Evolutionary conservation across 2,329 filamentous ascomycete species (phyloP), one percentile per base, ranked within the genome.

Genomic region (Aspergillus sp.): DNA sequence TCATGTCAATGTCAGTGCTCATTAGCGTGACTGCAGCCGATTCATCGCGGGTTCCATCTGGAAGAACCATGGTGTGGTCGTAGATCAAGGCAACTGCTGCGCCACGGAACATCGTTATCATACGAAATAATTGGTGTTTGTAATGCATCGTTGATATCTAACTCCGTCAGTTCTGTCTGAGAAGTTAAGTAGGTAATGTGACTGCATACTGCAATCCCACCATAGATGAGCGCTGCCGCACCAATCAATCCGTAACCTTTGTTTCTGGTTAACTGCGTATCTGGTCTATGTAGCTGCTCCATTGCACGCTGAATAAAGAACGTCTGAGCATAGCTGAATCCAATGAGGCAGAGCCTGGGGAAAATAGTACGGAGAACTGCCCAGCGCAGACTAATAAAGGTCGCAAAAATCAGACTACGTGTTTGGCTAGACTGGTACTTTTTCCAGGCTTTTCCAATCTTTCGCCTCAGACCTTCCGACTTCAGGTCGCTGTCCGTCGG

Each of bases 191-290:
- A 23, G 12, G 25, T 17, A 15, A 19, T 43, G 5, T 9, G 6
- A 6, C 39, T 17, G 49, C 54, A 67, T 12, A 79, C 72, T 5
- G 74, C 76, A 25, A 78, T 73, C 0, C 75, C 76, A 17, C 74
- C 38, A 57, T 80, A 80, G 2, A 78, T 69, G 4, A 79, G 62
- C 6, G 67, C 67, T 47, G 74, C 75, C 2, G 77, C 76, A 9
- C 68, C 76, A 45, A 78, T 72, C 5, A 80, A 64, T 1, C 72
- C 77, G 50, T 72, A 73, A 0, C 75, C 76, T 39, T 69, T 67
- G 39, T 72, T 70, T 50, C 30, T 41, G 49, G 49, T 55, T 12
- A 19, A 2, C n/a, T 43, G 21, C 5, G 38, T 65, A n/a, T 49
- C 41, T 4, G 64, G 65, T 39, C 43, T 32, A 3, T 49, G 38